Conservation (phyloP, 108 stramenopile species). For the Skeletonema costatum region DNA sequence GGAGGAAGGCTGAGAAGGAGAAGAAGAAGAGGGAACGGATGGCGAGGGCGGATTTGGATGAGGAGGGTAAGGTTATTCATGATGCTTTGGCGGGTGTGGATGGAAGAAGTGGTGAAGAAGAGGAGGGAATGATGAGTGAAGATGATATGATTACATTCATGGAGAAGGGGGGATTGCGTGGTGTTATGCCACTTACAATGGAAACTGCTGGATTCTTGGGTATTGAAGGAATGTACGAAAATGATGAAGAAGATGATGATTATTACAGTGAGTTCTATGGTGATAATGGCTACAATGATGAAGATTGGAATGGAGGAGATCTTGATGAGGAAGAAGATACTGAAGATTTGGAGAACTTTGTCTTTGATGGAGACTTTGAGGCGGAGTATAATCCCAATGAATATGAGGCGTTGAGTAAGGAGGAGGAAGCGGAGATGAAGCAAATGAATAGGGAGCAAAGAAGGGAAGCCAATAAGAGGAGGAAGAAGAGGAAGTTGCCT, state of each 20-base stretch:
- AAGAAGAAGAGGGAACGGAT: constrained; percentile 48
- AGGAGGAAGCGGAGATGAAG: constrained; percentile 44
- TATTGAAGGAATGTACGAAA: constrained; percentile 45
- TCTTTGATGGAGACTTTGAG: constrained; percentile 70
- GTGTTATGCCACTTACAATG: constrained; percentile 45
- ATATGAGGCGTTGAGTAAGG: constrained; percentile 44
- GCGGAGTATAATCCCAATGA: constrained; percentile 53
- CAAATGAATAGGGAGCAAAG: constrained; percentile 80
- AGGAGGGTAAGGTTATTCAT: constrained; percentile 73
- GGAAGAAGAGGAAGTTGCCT: constrained; percentile 68
- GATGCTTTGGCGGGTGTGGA: constrained; percentile 67
- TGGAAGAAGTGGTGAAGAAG: neutral
- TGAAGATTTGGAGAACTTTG: constrained; percentile 45
- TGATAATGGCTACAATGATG: constrained; percentile 33
- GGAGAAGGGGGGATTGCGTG: constrained; percentile 56
- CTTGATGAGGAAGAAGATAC: constrained; percentile 53
- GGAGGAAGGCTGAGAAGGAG: constrained; percentile 16
- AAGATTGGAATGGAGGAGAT: constrained; percentile 41
- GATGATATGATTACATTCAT: constrained; percentile 57
- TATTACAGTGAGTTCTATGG: constrained; percentile 40
- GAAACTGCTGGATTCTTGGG: constrained; percentile 49
- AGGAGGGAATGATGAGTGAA: constrained; percentile 59
- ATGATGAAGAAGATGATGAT: constrained; percentile 38
- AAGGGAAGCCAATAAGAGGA: constrained; percentile 68
- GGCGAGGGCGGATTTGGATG: constrained; percentile 36